A percentile compares a stretch with the other conserved stretches of the same genome.
Evolutionary conservation across 306 rosid genomes (phyloP).

Genomic region (Acacia crassicarpa): DNA sequence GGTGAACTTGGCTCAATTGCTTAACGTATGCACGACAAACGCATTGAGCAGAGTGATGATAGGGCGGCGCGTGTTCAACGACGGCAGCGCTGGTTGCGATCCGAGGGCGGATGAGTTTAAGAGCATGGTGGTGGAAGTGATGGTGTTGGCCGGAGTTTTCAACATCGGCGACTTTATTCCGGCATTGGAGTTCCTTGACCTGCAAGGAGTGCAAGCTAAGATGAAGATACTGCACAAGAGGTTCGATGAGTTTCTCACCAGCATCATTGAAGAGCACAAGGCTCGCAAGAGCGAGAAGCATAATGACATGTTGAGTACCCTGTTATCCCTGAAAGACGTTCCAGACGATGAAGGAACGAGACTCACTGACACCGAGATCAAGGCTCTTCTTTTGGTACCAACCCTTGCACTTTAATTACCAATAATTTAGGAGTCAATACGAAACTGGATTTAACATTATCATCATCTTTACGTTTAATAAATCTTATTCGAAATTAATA

Average conservation of each 20-base stretch:
- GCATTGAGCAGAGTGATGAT: slow-evolving; percentile 65
- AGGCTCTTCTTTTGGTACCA: slow-evolving; percentile 67
- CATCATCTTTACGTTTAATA: not conserved
- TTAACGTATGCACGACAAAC: slow-evolving; percentile 66
- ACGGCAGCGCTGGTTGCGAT: slow-evolving; percentile 44
- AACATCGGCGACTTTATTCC: slow-evolving; percentile 80
- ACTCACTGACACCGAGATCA: slow-evolving; percentile 64
- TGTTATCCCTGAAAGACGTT: slow-evolving; percentile 49
- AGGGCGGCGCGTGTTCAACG: slow-evolving; percentile 62
- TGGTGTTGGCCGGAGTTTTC: slow-evolving; percentile 68
- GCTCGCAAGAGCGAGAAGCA: slow-evolving; percentile 30
- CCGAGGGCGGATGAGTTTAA: slow-evolving; percentile 63
- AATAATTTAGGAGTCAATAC: not conserved
- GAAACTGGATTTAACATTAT: not conserved
- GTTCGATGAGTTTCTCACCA: slow-evolving; percentile 57
- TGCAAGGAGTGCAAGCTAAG: slow-evolving; percentile 58
- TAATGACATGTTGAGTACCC: slow-evolving; percentile 49
- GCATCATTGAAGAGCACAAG: slow-evolving; percentile 60
- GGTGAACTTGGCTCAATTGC: slow-evolving; percentile 54
- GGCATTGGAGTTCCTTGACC: slow-evolving; percentile 58
- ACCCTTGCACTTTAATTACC: not conserved
- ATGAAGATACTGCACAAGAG: slow-evolving; percentile 65
- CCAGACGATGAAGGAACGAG: slow-evolving; percentile 37
- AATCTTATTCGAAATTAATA: not conserved
- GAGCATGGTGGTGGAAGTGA: slow-evolving; percentile 65